phyloP scores from a whole-genome alignment of 1,284 basidiomycete genomes.

The Puccinia hordei region DNA sequence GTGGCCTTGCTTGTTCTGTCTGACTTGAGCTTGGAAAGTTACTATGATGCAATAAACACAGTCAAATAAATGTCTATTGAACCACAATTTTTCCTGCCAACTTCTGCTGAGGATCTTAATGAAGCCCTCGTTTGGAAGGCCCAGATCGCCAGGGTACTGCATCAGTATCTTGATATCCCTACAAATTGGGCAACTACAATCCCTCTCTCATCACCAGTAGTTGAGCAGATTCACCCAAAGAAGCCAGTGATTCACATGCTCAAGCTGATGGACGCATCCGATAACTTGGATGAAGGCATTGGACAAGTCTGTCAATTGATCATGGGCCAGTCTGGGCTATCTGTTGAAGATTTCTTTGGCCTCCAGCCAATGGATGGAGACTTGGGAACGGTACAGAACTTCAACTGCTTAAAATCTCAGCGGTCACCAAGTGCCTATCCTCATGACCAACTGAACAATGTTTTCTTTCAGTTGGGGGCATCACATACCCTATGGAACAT shows the following conservation, averaged over 20 bases:
- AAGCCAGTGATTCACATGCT: neutral
- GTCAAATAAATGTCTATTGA: neutral
- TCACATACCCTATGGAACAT: slow-evolving; percentile 23
- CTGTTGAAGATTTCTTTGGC: neutral
- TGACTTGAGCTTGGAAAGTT: neutral
- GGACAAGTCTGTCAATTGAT: slow-evolving; percentile 24
- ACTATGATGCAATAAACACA: neutral
- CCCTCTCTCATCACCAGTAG: neutral
- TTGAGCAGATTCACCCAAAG: neutral
- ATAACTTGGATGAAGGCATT: slow-evolving; percentile 23
- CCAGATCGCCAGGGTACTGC: neutral
- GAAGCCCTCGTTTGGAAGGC: neutral
- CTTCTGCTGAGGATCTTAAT: neutral
- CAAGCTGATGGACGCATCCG: slow-evolving; percentile 16
- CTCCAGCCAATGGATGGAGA: slow-evolving; percentile 26
- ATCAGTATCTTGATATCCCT: neutral
- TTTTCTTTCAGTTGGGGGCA: slow-evolving; percentile 4
- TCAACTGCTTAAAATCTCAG: slow-evolving; percentile 4
- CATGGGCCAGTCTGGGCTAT: neutral
- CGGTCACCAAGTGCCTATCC: neutral
- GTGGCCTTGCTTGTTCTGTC: neutral
- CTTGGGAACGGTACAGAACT: neutral
- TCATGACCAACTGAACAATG: slow-evolving; percentile 4
- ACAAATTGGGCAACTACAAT: neutral
- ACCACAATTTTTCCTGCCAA: neutral